Base-by-base conservation (phyloP, 2,329 filamentous ascomycete genomes). In the Ceratocystis huliohia region DNA sequence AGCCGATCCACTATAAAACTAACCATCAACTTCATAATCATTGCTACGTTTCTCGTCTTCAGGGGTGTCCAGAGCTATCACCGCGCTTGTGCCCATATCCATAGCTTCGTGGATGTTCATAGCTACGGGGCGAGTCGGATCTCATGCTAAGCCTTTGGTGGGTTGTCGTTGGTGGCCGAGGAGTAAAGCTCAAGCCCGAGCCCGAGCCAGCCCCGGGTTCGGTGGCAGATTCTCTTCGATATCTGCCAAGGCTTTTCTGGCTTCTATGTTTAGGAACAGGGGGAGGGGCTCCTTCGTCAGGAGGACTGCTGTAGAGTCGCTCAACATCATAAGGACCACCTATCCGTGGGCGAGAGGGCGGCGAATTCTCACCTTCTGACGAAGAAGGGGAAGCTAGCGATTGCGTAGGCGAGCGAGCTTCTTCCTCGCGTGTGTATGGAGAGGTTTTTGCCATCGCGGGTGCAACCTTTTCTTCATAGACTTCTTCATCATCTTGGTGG, bases 131-230 rank as follows among this genome's bases (percentile, higher is more conserved):
- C 8, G 53, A 33, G 7, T 28, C 53, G 5, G 53, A 57, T 57
- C 22, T 30, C 25, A 28, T 28, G 15, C 25, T 28, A 30, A 8
- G 20, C 53, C 53, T 22, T 57, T 57, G 53, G 22, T 44, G n/a
- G n/a, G 37, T 41, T 45, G 44, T 63, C 30, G 59, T 61, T 37
- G 64, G 45, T 37, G 57, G 65, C n/a, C 30, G 53, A 25, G 65
- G 22, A 6, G 22, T 57, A 62, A 28, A 56, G 6, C 57, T 33
- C 45, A 41, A 25, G 3, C 57, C 59, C 13, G 59, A 62, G 17
- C 37, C 44, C 15, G 37, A 15, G 13, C 37, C 79, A 44, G 80
- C 89, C 53, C 88, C 85, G 5, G 10, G 2, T 13, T 28, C 10
- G 1, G 53, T 46, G 10, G 13, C 33, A 41, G 53, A 25, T 46